These are phyloP conservation scores for Pyrenochaeta sp. DNA, from an alignment of 2,329 filamentous ascomycete genomes.

Conservation along the genomic window DNA sequence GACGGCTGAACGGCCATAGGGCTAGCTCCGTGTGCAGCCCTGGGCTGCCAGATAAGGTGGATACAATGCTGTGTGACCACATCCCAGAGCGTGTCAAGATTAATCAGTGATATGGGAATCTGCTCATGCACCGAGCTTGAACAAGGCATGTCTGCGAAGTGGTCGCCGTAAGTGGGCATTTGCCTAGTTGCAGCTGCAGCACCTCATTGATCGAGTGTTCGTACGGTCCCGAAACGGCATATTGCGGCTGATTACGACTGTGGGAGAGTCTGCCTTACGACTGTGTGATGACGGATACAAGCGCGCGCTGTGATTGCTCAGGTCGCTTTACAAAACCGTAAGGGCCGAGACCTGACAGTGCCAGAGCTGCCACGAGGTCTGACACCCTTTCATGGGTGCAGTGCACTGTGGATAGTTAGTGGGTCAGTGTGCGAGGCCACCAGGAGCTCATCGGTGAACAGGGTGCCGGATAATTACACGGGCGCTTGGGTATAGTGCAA, in stretches of 20 bases:
- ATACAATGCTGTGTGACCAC: not conserved
- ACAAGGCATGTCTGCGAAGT: not conserved
- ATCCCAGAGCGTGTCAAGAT: constrained; percentile 2
- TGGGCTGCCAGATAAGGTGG: too few relatives aligned
- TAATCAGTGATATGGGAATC: not conserved
- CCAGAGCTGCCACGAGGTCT: constrained; percentile 35
- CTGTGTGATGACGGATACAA: constrained; percentile 34
- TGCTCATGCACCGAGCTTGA: not conserved
- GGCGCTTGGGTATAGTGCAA: constrained; percentile 28
- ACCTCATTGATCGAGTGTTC: constrained; percentile 25
- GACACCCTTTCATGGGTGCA: constrained; percentile 17
- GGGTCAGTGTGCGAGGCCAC: constrained; percentile 23
- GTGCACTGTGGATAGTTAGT: constrained; percentile 10
- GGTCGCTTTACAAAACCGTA: constrained; percentile 19
- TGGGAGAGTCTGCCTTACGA: constrained; percentile 30
- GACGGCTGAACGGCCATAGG: constrained; percentile 5
- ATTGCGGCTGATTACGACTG: constrained; percentile 17
- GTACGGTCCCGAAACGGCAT: constrained; percentile 15
- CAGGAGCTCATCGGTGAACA: constrained; percentile 24
- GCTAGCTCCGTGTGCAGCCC: not conserved
- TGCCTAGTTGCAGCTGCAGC: constrained; percentile 7
- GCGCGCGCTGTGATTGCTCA: constrained; percentile 21
- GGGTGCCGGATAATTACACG: constrained; percentile 16
- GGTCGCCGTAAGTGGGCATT: not conserved
- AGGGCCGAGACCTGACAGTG: constrained; percentile 24